Base-by-base conservation (phyloP, 2,329 filamentous ascomycete genomes). In the Botryosphaeria dothidea region DNA sequence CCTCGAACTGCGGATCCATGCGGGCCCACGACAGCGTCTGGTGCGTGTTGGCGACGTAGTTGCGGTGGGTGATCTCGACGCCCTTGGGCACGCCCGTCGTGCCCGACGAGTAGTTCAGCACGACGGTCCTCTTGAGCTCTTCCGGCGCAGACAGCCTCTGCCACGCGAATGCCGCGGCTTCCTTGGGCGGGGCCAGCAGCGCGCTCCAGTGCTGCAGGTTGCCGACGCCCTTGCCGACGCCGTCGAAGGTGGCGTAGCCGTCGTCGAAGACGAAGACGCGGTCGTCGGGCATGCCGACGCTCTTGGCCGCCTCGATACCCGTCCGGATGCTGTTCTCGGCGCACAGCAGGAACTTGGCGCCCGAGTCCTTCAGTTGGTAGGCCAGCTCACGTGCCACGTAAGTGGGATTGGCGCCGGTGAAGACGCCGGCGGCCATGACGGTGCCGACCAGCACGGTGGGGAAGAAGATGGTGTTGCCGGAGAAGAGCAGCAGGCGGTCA, bases 71-170 rank as follows among this genome's bases (percentile, higher is more conserved):
- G 68, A 95, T 90, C 77, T 91, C 88, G 15, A 95, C 92, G 11
- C 92, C 92, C 75, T 96, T 96, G 9, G 92, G 91, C 3, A 92
- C 83, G 6, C 92, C 92, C 0, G 92, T 96, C 1, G 90, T 93
- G 11, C 92, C 88, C 31, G 86, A 89, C 68, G 87, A 91, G 78
- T 94, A 96, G 76, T 96, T 95, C 67, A 96, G 84, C 25, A 87
- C 89, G 69, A 89, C 86, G 1, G 86, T 85, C 4, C 83, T 82
- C 64, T 83, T 69, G 25, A 78, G 75, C 1, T 86, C 78, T 1
- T 86, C 78, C 45, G 84, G 80, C 0, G 78, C 75, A 0, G 81
- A 71, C 54, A 82, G 83, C 65, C 88, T 83, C 17, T 84, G 74
- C 91, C 92, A 95, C 54, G 79, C 76, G 74, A 90, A 93, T 2